phyloP scores from a whole-genome alignment of 192 early-diverging fungal genomes.

The Haplosporangium gracile region DNA sequence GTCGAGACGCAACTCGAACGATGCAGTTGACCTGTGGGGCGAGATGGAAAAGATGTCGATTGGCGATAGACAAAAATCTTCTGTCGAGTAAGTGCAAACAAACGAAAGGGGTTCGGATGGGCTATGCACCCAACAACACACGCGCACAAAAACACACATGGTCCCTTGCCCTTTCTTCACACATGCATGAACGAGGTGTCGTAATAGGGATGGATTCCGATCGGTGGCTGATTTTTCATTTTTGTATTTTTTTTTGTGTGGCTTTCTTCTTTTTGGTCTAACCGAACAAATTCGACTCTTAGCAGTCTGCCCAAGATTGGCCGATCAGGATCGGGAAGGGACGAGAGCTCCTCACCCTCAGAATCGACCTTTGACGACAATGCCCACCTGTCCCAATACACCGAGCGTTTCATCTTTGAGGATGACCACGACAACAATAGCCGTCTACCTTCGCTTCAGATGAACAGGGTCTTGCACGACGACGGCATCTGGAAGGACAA shows the following conservation, averaged over 20 bases:
- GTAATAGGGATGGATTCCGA: constrained; percentile 1
- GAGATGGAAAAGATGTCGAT: constrained; percentile 59
- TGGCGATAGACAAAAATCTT: constrained; percentile 51
- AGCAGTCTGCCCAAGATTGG: constrained; percentile 52
- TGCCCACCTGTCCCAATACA: constrained; percentile 57
- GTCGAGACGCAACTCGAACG: constrained; percentile 80
- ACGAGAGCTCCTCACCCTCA: constrained; percentile 35
- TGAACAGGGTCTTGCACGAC: constrained; percentile 50
- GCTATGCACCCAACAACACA: constrained; percentile 6
- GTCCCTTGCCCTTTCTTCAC: neutral
- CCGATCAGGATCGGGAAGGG: constrained; percentile 20
- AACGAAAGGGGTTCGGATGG: neutral
- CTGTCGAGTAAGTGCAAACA: constrained; percentile 35
- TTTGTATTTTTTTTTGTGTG: constrained; percentile 7
- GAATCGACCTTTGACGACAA: constrained; percentile 50
- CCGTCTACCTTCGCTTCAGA: constrained; percentile 41
- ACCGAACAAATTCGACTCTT: neutral
- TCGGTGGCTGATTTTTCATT: constrained; percentile 1
- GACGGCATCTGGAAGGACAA: constrained; percentile 52
- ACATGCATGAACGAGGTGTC: constrained; percentile 3
- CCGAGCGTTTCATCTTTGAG: constrained; percentile 62
- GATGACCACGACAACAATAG: constrained; percentile 54
- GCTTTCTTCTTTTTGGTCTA: constrained; percentile 7
- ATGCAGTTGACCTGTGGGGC: constrained; percentile 59
- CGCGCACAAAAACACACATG: neutral